These are phyloP conservation scores for Termitomyces sp. DNA, from an alignment of 768 basidiomycete genomes.

Conservation along the genomic window DNA sequence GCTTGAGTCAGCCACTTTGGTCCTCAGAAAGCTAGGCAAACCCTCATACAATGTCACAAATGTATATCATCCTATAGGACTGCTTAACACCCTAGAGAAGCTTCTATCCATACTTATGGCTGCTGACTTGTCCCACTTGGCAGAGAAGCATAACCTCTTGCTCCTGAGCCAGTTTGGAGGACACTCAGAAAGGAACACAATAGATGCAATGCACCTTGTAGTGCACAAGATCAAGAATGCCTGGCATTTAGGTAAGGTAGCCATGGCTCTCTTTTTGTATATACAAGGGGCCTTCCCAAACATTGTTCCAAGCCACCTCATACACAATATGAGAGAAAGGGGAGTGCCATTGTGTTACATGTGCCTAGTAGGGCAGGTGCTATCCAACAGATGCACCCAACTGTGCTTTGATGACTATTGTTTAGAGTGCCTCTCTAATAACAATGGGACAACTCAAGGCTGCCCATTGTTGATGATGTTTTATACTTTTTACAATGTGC, in stretches of 20 bases:
- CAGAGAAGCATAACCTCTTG: no score
- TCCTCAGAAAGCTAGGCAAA: no score
- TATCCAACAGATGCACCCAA: neutral
- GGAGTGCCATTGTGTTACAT: neutral
- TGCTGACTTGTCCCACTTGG: no score
- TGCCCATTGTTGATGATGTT: neutral
- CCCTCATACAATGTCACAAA: no score
- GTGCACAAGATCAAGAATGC: neutral
- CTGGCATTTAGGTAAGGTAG: neutral
- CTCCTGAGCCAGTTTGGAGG: no score
- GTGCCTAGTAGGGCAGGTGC: neutral
- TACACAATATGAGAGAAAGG: neutral
- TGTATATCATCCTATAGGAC: no score
- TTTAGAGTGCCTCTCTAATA: neutral
- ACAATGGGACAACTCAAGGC: neutral
- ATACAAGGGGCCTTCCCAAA: neutral
- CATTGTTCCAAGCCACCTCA: neutral
- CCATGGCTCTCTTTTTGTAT: neutral
- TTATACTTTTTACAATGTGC: neutral
- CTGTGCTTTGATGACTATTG: neutral
- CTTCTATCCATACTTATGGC: no score
- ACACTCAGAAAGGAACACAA: no score
- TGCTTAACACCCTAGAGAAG: no score
- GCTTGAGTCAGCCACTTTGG: no score
- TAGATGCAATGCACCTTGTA: neutral